Conservation (phyloP, 2,329 filamentous ascomycete genomes). For the Venturia pyrina region DNA sequence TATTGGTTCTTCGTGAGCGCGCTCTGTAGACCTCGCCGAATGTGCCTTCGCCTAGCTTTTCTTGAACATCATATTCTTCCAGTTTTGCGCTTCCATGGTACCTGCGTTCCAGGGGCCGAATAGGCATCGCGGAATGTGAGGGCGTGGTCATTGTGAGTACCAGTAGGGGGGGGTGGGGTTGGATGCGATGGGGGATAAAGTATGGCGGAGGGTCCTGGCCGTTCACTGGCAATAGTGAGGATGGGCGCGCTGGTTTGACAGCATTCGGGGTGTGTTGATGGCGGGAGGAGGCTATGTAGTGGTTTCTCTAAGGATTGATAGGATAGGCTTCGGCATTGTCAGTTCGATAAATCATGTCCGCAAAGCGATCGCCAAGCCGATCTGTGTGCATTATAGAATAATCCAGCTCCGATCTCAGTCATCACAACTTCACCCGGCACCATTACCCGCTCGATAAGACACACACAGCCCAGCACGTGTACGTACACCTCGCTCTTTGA, state of each 20-base stretch:
- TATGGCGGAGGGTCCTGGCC: neutral
- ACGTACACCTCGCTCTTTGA: neutral
- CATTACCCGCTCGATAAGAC: neutral
- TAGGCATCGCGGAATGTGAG: conserved; percentile 17
- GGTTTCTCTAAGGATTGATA: neutral
- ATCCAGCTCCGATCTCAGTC: neutral
- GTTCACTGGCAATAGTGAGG: neutral
- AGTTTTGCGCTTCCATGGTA: conserved; percentile 83
- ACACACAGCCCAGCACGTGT: neutral
- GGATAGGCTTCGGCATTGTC: neutral
- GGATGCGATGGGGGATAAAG: neutral
- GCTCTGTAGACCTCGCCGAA: conserved; percentile 95
- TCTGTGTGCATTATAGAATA: neutral
- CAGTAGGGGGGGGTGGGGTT: neutral
- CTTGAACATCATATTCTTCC: conserved; percentile 65
- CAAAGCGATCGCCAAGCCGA: neutral
- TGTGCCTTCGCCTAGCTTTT: conserved; percentile 87
- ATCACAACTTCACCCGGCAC: neutral
- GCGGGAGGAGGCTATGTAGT: neutral
- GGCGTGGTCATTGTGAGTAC: neutral
- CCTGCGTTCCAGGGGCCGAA: conserved; percentile 34
- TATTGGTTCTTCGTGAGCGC: conserved; percentile 61
- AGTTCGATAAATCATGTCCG: neutral
- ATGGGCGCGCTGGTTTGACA: neutral
- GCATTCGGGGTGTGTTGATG: neutral